Conservation (phyloP, 305 asterid species). For the Rubia balearica region DNA sequence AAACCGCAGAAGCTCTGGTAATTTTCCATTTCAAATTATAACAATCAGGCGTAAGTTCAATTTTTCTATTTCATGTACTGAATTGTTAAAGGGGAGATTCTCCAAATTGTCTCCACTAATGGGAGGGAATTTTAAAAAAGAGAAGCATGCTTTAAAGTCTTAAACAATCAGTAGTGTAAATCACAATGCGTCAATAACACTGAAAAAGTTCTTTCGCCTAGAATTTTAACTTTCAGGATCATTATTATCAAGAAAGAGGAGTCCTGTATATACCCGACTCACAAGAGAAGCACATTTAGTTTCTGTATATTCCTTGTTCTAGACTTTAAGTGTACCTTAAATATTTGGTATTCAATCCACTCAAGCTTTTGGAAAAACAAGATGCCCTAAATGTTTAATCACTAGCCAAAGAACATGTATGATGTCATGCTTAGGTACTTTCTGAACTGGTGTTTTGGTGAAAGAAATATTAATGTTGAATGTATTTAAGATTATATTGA, state of each 20-base stretch:
- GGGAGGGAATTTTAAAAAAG: neutral
- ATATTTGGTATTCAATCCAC: neutral
- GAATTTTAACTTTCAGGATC: neutral
- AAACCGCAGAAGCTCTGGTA: conserved; percentile 94
- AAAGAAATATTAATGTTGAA: neutral
- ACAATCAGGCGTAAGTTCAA: neutral
- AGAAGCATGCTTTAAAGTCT: neutral
- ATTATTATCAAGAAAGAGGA: neutral
- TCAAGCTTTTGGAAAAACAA: neutral
- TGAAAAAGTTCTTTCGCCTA: neutral
- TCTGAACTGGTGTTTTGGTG: neutral
- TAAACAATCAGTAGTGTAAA: too few relatives aligned
- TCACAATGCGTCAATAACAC: neutral
- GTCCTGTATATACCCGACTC: neutral
- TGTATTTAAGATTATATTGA: too few relatives aligned
- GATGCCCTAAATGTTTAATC: neutral
- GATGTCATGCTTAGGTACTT: neutral
- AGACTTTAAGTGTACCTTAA: neutral
- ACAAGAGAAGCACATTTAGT: neutral
- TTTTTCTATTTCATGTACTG: neutral
- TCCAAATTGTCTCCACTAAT: neutral
- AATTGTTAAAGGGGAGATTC: neutral
- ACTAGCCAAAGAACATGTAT: neutral
- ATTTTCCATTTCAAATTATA: conserved; percentile 4
- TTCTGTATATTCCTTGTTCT: neutral